Evolutionary conservation across 1,139 yeast species (phyloP).

Genomic region (Debaryomycetaceae sp.): DNA sequence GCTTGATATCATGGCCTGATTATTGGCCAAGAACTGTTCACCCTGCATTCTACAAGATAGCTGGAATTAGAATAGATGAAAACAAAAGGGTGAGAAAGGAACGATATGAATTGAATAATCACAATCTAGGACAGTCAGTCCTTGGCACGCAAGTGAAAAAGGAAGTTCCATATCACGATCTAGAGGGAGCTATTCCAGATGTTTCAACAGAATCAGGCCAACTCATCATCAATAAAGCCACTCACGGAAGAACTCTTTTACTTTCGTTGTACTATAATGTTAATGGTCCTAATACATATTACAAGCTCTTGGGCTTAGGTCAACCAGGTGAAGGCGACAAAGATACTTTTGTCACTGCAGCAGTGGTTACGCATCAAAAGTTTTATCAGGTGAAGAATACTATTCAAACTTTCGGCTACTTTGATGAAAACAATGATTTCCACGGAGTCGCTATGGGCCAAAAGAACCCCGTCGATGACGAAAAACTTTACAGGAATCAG

Average conservation of each 20-base stretch:
- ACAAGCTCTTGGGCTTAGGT: slow-evolving; percentile 56
- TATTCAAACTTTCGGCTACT: slow-evolving; percentile 31
- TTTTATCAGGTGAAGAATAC: slow-evolving; percentile 50
- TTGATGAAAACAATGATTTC: slow-evolving; percentile 19
- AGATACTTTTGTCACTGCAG: slow-evolving; percentile 59
- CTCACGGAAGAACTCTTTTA: slow-evolving; percentile 50
- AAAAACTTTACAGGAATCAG: slow-evolving; percentile 7
- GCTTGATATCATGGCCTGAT: slow-evolving; percentile 79
- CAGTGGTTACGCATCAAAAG: slow-evolving; percentile 21
- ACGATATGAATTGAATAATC: slow-evolving; percentile 16
- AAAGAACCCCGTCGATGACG: slow-evolving; percentile 31
- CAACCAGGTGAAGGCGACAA: slow-evolving; percentile 67
- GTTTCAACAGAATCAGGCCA: slow-evolving; percentile 67
- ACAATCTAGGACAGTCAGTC: slow-evolving; percentile 2
- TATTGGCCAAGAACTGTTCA: slow-evolving; percentile 75
- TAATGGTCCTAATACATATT: slow-evolving; percentile 56
- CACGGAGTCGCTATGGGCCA: slow-evolving; percentile 44
- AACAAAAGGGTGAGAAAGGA: slow-evolving; percentile 20
- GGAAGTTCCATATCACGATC: slow-evolving; percentile 42
- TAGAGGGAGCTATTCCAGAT: slow-evolving; percentile 57
- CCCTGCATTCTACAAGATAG: slow-evolving; percentile 65
- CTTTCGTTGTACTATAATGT: slow-evolving; percentile 55
- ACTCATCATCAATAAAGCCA: slow-evolving; percentile 48
- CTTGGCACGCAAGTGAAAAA: slow-evolving; percentile 10
- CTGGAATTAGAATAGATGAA: slow-evolving; percentile 39